Evolutionary conservation across 495 filamentous ascomycete genomes (phyloP).

Genomic region (Stereocaulon alpinum): DNA sequence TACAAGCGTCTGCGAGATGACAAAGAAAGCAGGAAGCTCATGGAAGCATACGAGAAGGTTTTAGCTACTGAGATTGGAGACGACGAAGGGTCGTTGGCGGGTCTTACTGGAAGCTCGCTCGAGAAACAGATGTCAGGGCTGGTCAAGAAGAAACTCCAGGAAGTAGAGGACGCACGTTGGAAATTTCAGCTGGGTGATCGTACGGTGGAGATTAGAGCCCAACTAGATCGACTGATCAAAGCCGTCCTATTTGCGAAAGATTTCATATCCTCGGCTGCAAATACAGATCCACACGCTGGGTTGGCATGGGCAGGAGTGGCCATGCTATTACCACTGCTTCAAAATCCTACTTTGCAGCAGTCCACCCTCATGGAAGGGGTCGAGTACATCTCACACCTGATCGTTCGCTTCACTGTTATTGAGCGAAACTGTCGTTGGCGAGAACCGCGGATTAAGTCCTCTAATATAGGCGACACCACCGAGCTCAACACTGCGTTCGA

Average conservation of each 20-base stretch:
- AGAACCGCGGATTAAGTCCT: not conserved
- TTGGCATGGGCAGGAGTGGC: slow-evolving; percentile 24
- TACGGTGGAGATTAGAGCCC: not conserved
- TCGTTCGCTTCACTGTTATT: slow-evolving; percentile 8
- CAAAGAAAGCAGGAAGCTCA: not conserved
- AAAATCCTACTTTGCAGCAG: not conserved
- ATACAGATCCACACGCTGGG: slow-evolving; percentile 21
- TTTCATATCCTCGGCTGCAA: slow-evolving; percentile 15
- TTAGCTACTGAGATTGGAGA: not conserved
- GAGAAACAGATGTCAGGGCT: not conserved
- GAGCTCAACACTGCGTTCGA: slow-evolving; percentile 2
- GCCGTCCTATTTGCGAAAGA: slow-evolving; percentile 11
- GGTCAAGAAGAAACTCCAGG: not conserved
- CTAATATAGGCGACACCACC: not conserved
- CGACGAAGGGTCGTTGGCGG: not conserved
- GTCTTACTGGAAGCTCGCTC: no score
- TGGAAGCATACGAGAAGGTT: slow-evolving; percentile 3
- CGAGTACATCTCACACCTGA: slow-evolving; percentile 5
- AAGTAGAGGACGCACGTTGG: not conserved
- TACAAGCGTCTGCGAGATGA: not conserved
- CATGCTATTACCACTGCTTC: slow-evolving; percentile 13
- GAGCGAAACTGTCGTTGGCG: not conserved
- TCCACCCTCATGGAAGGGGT: slow-evolving; percentile 7
- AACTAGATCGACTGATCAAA: slow-evolving; percentile 9
- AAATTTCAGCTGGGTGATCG: not conserved